A percentile compares a stretch with the other conserved stretches of the same genome.
These are phyloP conservation scores for Leucaena leucocephala DNA, from an alignment of 306 rosid species.

Conservation along the genomic window DNA sequence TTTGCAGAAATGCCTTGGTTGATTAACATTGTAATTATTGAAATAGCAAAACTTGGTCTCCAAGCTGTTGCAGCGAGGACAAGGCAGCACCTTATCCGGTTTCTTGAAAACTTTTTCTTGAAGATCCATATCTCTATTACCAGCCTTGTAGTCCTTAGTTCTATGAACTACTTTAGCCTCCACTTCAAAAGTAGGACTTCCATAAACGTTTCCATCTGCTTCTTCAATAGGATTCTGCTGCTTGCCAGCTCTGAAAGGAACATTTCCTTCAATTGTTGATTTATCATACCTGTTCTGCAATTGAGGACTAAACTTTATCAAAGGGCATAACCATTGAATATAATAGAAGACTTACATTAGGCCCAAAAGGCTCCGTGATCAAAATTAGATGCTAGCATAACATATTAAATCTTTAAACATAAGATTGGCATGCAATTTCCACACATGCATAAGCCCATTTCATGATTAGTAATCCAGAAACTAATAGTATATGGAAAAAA, in stretches of 20 bases:
- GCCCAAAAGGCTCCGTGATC: conserved; percentile 8
- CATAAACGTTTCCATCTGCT: conserved; percentile 9
- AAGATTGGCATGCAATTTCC: conserved; percentile 18
- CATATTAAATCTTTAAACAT: background rate
- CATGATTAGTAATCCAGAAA: conserved; percentile 13
- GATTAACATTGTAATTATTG: conserved; percentile 68
- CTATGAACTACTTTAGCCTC: conserved; percentile 29
- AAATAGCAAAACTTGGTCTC: conserved; percentile 73
- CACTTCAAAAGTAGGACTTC: conserved; percentile 26
- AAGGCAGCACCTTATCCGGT: conserved; percentile 62
- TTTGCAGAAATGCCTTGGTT: conserved; percentile 71
- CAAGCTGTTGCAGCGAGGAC: conserved; percentile 68
- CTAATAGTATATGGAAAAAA: conserved; percentile 2
- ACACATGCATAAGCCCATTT: conserved; percentile 4
- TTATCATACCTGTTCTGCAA: conserved; percentile 47
- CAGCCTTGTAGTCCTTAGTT: conserved; percentile 35
- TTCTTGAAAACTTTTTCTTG: conserved; percentile 52
- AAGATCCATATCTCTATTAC: conserved; percentile 36
- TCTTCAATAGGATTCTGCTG: conserved; percentile 24
- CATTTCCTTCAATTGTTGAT: conserved; percentile 30
- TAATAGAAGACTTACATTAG: background rate
- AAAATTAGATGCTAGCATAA: conserved; percentile 12
- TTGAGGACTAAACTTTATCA: background rate
- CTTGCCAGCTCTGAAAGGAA: conserved; percentile 30
- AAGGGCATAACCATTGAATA: conserved; percentile 3